Evolutionary conservation across 345 rosid genomes (phyloP).

Genomic region (Eucalyptus polyanthemos): DNA sequence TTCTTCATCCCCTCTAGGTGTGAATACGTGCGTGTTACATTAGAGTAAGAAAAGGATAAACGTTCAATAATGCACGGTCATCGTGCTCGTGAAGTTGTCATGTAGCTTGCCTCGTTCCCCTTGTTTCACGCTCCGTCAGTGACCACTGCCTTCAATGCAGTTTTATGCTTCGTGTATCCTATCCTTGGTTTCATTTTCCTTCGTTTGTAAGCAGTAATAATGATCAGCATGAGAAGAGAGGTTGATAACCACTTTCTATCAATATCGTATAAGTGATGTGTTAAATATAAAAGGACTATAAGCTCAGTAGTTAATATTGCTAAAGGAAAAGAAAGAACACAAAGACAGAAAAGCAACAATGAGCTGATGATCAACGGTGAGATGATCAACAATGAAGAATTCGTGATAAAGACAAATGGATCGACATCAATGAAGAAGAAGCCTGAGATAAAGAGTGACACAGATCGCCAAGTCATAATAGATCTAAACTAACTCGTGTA

Average conservation of each 20-base stretch:
- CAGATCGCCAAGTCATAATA: too few relatives aligned
- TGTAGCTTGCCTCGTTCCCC: neutral
- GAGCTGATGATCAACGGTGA: too few relatives aligned
- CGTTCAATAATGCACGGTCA: neutral
- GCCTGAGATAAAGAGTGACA: too few relatives aligned
- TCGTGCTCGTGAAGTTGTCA: neutral
- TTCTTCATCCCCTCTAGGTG: slow-evolving; percentile 6
- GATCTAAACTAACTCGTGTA: too few relatives aligned
- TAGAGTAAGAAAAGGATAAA: too few relatives aligned
- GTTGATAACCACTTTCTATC: neutral
- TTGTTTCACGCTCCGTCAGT: neutral
- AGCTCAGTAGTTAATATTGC: too few relatives aligned
- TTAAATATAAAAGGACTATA: too few relatives aligned
- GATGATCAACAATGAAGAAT: too few relatives aligned
- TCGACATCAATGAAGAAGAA: too few relatives aligned
- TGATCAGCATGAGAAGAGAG: neutral
- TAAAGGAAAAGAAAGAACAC: too few relatives aligned
- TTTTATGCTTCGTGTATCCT: neutral
- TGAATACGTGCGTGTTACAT: neutral
- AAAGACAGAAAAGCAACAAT: too few relatives aligned
- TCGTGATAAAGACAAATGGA: too few relatives aligned
- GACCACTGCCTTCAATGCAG: neutral
- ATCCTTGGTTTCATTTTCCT: neutral
- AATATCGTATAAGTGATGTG: neutral
- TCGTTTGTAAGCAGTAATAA: neutral